Evolutionary conservation across 352 stramenopile species (phyloP).

Genomic region (Thraustochytrium striatum): DNA sequence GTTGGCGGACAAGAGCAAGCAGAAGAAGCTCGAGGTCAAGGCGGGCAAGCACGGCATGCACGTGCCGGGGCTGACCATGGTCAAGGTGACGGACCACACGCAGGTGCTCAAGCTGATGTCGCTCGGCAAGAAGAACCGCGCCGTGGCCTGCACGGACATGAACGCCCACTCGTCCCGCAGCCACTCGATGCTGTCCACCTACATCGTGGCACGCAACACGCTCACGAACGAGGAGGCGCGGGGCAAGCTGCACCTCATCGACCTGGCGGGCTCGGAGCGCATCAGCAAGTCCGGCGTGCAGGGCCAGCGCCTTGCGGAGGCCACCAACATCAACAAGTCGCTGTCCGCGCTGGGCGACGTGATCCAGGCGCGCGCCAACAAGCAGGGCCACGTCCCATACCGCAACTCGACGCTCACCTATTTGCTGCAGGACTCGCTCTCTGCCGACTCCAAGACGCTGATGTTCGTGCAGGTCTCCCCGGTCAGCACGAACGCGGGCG

Average conservation of each 20-base stretch:
- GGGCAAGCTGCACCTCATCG: constrained; percentile 85
- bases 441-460: constrained; percentile 78
- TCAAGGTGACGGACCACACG: constrained; percentile 22
- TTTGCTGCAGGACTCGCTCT: constrained; percentile 67
- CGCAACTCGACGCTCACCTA: constrained; percentile 61
- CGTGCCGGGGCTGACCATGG: constrained; percentile 21
- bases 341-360: constrained; percentile 95
- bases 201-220: constrained; percentile 69
- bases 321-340: constrained; percentile 98
- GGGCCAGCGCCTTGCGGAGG: constrained; percentile 87
- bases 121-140: constrained; percentile 73
- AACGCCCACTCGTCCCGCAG: constrained; percentile 83
- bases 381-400: constrained; percentile 73
- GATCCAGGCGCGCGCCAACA: constrained; percentile 88
- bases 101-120: constrained; percentile 57
- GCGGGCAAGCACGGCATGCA: constrained; percentile 37
- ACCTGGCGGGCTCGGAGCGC: constrained; percentile 75
- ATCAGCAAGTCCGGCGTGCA: constrained; percentile 75
- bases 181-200: constrained; percentile 62
- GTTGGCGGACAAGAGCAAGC: constrained; percentile 58
- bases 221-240: constrained; percentile 86
- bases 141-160: constrained; percentile 78
- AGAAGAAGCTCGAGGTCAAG: constrained; percentile 49
- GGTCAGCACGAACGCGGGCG: constrained; percentile 68
- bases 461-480: constrained; percentile 84